Conservation (phyloP, 345 rosid species). For the Linum lewisii region DNA sequence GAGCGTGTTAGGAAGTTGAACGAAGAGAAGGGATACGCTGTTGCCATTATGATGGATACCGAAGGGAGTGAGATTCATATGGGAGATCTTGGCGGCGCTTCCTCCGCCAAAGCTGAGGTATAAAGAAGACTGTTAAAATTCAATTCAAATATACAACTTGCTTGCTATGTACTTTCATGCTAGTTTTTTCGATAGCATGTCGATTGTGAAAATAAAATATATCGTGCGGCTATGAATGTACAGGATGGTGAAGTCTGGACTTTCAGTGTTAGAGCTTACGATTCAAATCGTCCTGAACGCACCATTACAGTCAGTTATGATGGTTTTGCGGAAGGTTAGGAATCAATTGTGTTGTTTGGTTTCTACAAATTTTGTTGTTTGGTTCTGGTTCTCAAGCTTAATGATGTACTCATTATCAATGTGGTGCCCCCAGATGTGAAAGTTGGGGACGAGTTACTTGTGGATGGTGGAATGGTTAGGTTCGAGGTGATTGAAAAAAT, state of each 20-base stretch:
- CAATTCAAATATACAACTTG: neutral
- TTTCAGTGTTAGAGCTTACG: conserved; percentile 84
- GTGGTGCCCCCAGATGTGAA: conserved; percentile 47
- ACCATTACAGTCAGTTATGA: conserved; percentile 87
- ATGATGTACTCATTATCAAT: neutral
- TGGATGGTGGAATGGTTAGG: conserved; percentile 99
- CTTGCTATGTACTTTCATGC: neutral
- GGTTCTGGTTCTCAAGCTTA: neutral
- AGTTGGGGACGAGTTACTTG: conserved; percentile 90
- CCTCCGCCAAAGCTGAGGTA: conserved; percentile 94
- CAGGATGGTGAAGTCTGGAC: conserved; percentile 99
- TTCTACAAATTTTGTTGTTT: neutral
- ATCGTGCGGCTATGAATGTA: neutral
- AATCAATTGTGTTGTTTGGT: neutral
- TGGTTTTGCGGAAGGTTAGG: conserved; percentile 91
- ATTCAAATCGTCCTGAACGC: conserved; percentile 55
- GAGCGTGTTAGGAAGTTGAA: conserved; percentile 74
- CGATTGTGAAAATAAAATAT: neutral
- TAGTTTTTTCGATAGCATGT: neutral
- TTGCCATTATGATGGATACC: conserved; percentile 99
- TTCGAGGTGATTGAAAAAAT: conserved; percentile 95
- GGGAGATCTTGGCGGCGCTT: conserved; percentile 92
- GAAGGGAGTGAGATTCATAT: conserved; percentile 99
- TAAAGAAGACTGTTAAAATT: neutral
- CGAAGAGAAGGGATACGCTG: conserved; percentile 93